These are phyloP conservation scores for Rhododendron ovatum DNA, from an alignment of 148 eudicot species.

Conservation along the genomic window DNA sequence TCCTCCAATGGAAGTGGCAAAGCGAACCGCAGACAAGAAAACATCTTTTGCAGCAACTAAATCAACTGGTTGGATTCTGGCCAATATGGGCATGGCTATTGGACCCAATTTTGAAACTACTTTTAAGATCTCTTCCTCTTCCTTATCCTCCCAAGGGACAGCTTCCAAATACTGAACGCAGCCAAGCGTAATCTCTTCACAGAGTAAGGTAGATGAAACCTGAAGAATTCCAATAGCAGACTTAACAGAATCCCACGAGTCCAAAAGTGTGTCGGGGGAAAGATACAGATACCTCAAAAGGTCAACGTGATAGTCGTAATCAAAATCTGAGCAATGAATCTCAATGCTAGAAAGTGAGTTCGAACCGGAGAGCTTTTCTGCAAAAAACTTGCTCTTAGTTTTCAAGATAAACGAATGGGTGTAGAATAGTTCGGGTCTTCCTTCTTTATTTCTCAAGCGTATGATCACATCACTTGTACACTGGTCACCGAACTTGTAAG, in stretches of 20 bases:
- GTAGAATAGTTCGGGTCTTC: conserved; percentile 38
- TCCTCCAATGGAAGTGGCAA: conserved; percentile 52
- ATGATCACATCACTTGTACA: conserved; percentile 38
- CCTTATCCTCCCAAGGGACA: conserved; percentile 69
- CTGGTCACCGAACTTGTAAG: conserved; percentile 24
- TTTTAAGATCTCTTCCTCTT: conserved; percentile 56
- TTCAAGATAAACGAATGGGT: conserved; percentile 34
- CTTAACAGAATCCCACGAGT: conserved; percentile 53
- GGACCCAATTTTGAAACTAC: conserved; percentile 51
- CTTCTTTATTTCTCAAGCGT: conserved; percentile 44
- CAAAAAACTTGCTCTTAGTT: conserved; percentile 54
- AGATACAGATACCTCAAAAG: conserved; percentile 47
- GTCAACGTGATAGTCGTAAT: conserved; percentile 43
- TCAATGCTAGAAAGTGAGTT: conserved; percentile 32
- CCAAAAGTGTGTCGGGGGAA: conserved; percentile 36
- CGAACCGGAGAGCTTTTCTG: conserved; percentile 30
- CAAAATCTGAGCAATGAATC: conserved; percentile 45
- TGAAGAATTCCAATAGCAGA: conserved; percentile 66
- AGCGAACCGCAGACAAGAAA: conserved; percentile 70
- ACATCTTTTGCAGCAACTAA: conserved; percentile 47
- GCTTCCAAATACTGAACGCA: conserved; percentile 73
- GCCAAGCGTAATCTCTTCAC: conserved; percentile 44
- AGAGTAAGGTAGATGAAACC: conserved; percentile 42
- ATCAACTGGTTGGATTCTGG: conserved; percentile 53
- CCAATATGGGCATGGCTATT: conserved; percentile 59